Evolutionary conservation across 129 eudicot species (phyloP).

Genomic region (Cynara cardunculus): DNA sequence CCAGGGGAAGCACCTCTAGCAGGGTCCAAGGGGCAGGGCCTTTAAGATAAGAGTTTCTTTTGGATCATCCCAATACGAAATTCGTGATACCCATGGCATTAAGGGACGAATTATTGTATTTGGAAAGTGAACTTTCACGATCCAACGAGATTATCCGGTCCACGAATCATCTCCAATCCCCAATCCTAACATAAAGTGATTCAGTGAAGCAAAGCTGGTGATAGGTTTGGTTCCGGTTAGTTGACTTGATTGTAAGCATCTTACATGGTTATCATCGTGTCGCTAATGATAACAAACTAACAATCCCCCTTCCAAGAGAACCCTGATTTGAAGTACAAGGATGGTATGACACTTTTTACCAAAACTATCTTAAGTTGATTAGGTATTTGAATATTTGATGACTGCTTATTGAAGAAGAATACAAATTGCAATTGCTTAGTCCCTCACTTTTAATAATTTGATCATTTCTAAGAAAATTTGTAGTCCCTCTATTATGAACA

Average conservation of each 20-base stretch:
- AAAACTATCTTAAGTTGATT: not conserved
- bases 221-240: not conserved
- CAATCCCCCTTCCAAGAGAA: not conserved
- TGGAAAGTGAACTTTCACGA: no score
- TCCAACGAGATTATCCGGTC: no score
- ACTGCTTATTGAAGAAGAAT: not conserved
- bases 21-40: no score
- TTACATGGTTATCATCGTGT: not conserved
- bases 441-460: slow-evolving; percentile 3
- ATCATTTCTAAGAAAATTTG: not conserved
- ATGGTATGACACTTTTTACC: not conserved
- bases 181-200: no score
- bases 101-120: no score
- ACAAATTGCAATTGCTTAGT: not conserved
- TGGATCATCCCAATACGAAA: no score
- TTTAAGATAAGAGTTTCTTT: no score
- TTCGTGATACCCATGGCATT: no score
- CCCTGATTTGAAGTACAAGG: not conserved
- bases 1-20: no score
- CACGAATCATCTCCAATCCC: no score
- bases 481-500: not conserved
- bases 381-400: not conserved
- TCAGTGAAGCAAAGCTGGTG: not conserved
- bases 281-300: not conserved
- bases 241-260: not conserved